phyloP scores from a whole-genome alignment of 148 eudicot genomes.

The Fagopyrum homotropicum region DNA sequence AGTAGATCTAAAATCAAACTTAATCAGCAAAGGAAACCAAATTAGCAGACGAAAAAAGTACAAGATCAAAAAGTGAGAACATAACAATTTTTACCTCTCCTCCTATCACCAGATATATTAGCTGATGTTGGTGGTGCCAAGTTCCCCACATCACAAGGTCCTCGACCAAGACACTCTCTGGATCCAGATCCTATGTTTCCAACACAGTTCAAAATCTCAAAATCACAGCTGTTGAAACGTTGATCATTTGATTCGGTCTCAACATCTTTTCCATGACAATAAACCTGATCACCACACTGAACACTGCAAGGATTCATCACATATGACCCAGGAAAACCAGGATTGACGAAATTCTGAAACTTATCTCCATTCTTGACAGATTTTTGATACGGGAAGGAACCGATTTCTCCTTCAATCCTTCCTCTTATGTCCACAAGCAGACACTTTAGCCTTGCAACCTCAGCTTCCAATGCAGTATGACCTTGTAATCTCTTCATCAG shows the following conservation, averaged over 20 bases:
- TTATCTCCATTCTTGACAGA: conserved; percentile 39
- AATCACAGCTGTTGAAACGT: conserved; percentile 53
- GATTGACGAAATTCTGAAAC: conserved; percentile 35
- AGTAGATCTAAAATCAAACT: background rate
- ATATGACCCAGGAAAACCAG: conserved; percentile 43
- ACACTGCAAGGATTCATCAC: conserved; percentile 65
- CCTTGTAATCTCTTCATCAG: conserved; percentile 73
- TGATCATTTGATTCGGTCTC: conserved; percentile 37
- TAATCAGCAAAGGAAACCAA: background rate
- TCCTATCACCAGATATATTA: conserved; percentile 38
- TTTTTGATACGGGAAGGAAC: conserved; percentile 89
- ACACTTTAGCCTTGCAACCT: conserved; percentile 82
- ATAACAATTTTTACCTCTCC: conserved; percentile 42
- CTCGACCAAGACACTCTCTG: conserved; percentile 25
- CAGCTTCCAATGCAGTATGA: conserved; percentile 73
- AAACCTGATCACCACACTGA: conserved; percentile 62
- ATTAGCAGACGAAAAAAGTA: background rate
- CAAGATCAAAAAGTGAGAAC: background rate
- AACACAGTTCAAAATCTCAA: conserved; percentile 60
- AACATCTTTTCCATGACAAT: conserved; percentile 44
- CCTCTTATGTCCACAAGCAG: conserved; percentile 92
- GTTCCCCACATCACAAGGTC: conserved; percentile 44
- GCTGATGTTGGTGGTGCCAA: conserved; percentile 17
- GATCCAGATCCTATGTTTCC: conserved; percentile 41
- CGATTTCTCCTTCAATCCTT: conserved; percentile 89